phyloP scores from a whole-genome alignment of 2,329 filamentous ascomycete genomes.

The Nemania abortiva region DNA sequence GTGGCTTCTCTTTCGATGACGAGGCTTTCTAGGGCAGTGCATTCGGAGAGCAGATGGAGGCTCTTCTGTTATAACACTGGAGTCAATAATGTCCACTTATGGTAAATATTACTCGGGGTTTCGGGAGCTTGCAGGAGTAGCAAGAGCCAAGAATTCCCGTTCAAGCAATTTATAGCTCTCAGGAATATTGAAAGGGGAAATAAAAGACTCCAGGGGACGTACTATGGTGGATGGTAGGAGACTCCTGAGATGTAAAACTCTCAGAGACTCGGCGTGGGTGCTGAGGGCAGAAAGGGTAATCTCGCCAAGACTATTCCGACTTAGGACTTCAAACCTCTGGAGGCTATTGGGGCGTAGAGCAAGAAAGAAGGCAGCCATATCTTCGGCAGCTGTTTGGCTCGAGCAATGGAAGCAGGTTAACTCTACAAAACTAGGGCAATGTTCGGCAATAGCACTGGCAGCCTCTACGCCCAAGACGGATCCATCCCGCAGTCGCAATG shows the following conservation, averaged over 20 bases:
- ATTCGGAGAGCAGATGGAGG: conserved; percentile 51
- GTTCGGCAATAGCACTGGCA: conserved; percentile 64
- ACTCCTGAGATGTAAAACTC: conserved; percentile 49
- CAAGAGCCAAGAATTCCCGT: too few relatives aligned
- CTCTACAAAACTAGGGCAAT: conserved; percentile 71
- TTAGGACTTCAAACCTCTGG: conserved; percentile 68
- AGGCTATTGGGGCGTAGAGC: conserved; percentile 68
- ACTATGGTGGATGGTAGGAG: conserved; percentile 50
- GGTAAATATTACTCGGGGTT: too few relatives aligned
- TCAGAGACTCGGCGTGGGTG: conserved; percentile 54
- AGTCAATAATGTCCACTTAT: too few relatives aligned
- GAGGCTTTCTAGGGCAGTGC: conserved; percentile 53
- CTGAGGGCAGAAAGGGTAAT: conserved; percentile 69
- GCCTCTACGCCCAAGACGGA: conserved; percentile 67
- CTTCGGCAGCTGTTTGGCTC: conserved; percentile 64
- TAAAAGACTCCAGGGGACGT: too few relatives aligned
- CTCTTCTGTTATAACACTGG: too few relatives aligned
- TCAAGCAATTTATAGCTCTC: too few relatives aligned
- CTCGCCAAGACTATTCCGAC: conserved; percentile 64
- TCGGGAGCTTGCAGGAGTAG: too few relatives aligned
- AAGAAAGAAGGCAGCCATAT: conserved; percentile 69
- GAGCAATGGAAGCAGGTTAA: conserved; percentile 66
- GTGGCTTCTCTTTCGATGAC: conserved; percentile 49
- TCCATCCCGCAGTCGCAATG: conserved; percentile 72
- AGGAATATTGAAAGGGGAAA: too few relatives aligned